Evolutionary conservation across 2,329 filamentous ascomycete species (phyloP), one percentile per base, ranked within the genome.

Genomic region (Fusarium transvaalense): DNA sequence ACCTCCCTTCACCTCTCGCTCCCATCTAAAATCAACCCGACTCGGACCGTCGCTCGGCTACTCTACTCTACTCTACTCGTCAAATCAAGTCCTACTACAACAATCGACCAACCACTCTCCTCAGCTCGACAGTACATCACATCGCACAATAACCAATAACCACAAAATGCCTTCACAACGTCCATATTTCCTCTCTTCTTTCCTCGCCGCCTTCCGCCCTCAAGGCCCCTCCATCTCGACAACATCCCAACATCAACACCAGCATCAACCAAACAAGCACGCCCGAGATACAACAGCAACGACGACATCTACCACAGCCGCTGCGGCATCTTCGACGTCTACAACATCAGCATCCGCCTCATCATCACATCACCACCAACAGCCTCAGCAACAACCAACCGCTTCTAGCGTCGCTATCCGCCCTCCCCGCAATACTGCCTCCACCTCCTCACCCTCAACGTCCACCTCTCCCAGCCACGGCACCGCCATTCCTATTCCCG

Each of bases 121-220:
- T 15, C 32, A 25, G 23, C n/a, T n/a, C 27, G 27, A 29, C 43
- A 31, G 10, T 35, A 47, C 37, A 43, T 15, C 37, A 47, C 29
- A 52, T 35, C 39, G 56, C 32, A n/a, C 37, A 45, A 27, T 27
- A 38, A 34, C 35, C 34, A 23, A 25, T 10, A 14, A 54, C 25
- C 21, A 55, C 32, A 47, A 51, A 51, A 86, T 86, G 84, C 82
- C 84, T 47, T 84, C 84, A 35, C 84, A 86, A 72, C 83, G 84
- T 50, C 84, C 85, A 46, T 86, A 83, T 76, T 86, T 87, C 78
- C 83, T 87, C 72, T 85, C 85, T 46, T 84, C 82, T 73, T 86
- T 87, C 78, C 81, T 87, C 76, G 82, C 84, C 75, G 83, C 85
- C 76, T 85, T 86, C 74, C 83, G 85, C 60, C 73, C 73, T 39